Evolutionary conservation across 805 yeast species (phyloP).

Genomic region (Yarrowia porcina): DNA sequence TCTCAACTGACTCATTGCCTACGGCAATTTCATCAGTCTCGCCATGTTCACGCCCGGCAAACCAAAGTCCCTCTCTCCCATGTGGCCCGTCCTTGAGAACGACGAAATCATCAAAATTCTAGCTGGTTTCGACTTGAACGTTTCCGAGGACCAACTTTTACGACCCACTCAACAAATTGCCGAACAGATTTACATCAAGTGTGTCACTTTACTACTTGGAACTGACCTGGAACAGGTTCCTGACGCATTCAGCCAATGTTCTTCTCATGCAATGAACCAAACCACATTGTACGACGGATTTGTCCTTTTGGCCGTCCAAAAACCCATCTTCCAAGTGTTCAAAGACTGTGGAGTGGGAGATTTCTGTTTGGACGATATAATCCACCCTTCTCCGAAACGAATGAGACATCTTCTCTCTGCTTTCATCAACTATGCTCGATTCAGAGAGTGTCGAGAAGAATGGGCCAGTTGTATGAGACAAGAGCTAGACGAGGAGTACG

Average conservation of each 20-base stretch:
- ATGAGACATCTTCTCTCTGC: background rate
- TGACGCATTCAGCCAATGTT: background rate
- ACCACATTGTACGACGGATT: background rate
- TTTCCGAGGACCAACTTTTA: background rate
- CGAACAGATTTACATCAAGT: background rate
- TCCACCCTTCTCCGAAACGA: background rate
- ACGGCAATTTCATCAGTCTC: no score
- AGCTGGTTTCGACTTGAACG: background rate
- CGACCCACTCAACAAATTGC: background rate
- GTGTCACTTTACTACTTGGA: background rate
- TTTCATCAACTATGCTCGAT: conserved; percentile 11
- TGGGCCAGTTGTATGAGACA: background rate
- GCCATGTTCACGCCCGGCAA: no score
- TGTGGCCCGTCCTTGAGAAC: background rate
- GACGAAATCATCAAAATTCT: background rate
- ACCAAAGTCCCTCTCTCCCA: background rate
- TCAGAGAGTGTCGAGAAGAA: background rate
- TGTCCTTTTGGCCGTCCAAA: background rate
- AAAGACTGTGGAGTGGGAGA: conserved; percentile 2
- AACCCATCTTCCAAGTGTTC: background rate
- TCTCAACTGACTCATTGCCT: no score
- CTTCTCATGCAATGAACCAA: background rate
- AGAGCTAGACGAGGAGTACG: background rate
- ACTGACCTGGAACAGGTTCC: background rate
- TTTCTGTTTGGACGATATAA: background rate